Evolutionary conservation across 1,284 basidiomycete genomes (phyloP), one percentile per base, ranked within the genome.

Genomic region (Mycosarcoma mackinlayi): DNA sequence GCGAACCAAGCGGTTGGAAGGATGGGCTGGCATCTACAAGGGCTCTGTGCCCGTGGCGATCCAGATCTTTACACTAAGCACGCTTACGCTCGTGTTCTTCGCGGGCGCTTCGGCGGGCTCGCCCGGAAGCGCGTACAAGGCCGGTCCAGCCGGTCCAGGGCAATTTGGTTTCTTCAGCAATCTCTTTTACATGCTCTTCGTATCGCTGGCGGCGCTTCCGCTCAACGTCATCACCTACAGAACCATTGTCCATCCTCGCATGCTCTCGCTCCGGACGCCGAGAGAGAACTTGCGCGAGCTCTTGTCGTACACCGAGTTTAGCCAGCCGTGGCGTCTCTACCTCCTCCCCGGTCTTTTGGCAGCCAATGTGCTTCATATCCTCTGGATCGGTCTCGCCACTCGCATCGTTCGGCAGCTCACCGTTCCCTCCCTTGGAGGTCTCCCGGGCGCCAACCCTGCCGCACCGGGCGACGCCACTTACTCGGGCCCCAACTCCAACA

Each of bases 21-120:
- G 80, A 19, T 80, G 79, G 78, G 42, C 62, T 1, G 80, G 80
- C 16, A 63, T 82, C 37, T 82, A 76, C 61, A 77, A 76, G 52
- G 75, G 80, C 11, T 49, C 72, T n/a, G 49, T 69, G 19, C 72
- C 67, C 9, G 67, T 67, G 11, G 63, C 68, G 7, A 50, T 73
- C 11, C 69, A 69, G 45, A 63, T 69, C 53, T 57, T 75, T 41
- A 58, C 56, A 6, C 46, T 73, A 13, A 63, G 60, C 55, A 41
- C 66, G 27, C 38, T 77, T 42, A 74, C 73, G n/a, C 49, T 65
- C n/a, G n/a, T 76, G 34, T 65, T 77, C 60, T 78, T 76, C 45
- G 38, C 58, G 33, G 66, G 64, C 25, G 59, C 52, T 1, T 58
- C 55, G 11, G 27, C 55, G 5, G 53, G 47, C 50, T 58, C 64